Evolutionary conservation across 2,329 filamentous ascomycete genomes (phyloP), one percentile per base, ranked within the genome.

Genomic region (Dichotomopilus funicola): DNA sequence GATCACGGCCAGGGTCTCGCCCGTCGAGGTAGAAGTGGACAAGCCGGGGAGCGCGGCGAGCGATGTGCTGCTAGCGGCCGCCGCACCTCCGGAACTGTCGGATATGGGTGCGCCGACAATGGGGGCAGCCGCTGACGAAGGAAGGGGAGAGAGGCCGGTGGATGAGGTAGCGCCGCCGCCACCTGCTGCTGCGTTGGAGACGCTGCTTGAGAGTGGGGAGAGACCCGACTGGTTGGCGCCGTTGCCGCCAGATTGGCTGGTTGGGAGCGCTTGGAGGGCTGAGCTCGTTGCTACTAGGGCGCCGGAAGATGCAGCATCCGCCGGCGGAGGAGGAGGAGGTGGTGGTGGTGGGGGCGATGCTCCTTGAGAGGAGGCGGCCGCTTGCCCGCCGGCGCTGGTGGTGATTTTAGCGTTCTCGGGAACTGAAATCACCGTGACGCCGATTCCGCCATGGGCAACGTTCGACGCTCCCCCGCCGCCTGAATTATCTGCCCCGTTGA

Each of bases 371-470:
- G 56, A 42, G 3, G 49, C 34, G 8, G 56, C 53, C 0, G 58
- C 51, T 2, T 33, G 41, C 4, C 27, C 49, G 19, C 41, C 53
- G 12, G 53, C 53, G 5, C 8, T 0, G 35, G 53, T 63, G 12
- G 59, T 59, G 10, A 53, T 62, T 1, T 46, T 51, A 9, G 58
- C 54, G 7, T 51, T 54, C 31, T 52, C 44, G 4, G 63, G 60
- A 31, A 64, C 57, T 5, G 57, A 35, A 13, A 63, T 44, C 6
- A 60, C 53, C n/a, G 58, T 51, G 11, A 65, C 59, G 13, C 63
- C 64, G 2, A 65, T 55, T 6, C 63, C 63, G 10, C 63, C 63
- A 31, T 47, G 59, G n/a, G 55, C 44, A 19, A 38, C 50, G 4
- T 51, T 57, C 13, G 38, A 33, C 1, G 57, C 13, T 31, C 48